Evolutionary conservation across 768 basidiomycete species (phyloP).

Genomic region (Auricularia cornea): DNA sequence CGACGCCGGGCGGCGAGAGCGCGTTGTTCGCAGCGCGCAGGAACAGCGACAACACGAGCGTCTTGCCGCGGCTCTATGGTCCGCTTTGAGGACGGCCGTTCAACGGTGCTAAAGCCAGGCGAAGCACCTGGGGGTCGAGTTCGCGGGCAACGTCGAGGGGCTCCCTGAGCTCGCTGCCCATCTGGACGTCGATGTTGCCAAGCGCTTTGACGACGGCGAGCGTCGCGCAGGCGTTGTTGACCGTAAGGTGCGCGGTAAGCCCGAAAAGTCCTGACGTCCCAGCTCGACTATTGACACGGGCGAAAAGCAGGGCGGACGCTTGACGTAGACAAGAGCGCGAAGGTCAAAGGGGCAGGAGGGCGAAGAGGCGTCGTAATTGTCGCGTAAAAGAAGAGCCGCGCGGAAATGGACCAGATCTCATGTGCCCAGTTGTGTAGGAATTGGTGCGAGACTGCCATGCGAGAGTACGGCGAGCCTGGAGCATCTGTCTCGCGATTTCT

Average conservation of each 20-base stretch:
- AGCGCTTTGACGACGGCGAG: conserved; percentile 88
- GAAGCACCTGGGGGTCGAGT: conserved; percentile 65
- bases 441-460: too few relatives aligned
- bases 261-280: conserved; percentile 50
- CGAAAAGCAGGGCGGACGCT: too few relatives aligned
- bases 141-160: conserved; percentile 69
- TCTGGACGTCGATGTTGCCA: conserved; percentile 62
- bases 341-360: too few relatives aligned
- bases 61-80: conserved; percentile 59
- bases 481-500: too few relatives aligned
- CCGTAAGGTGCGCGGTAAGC: conserved; percentile 80
- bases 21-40: conserved; percentile 83
- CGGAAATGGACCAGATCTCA: too few relatives aligned
- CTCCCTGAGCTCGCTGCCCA: conserved; percentile 62
- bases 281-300: too few relatives aligned
- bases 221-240: conserved; percentile 97
- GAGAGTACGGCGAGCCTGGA: too few relatives aligned
- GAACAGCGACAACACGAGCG: conserved; percentile 74
- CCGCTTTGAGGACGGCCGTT: not conserved
- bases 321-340: too few relatives aligned
- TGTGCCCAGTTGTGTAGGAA: too few relatives aligned
- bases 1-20: conserved; percentile 81
- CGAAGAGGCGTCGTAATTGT: too few relatives aligned
- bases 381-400: too few relatives aligned
- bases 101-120: not conserved